A percentile compares a stretch with the other conserved stretches of the same genome.
Evolutionary conservation across 1,284 basidiomycete genomes (phyloP).

Genomic region (Chalciporus sp.): DNA sequence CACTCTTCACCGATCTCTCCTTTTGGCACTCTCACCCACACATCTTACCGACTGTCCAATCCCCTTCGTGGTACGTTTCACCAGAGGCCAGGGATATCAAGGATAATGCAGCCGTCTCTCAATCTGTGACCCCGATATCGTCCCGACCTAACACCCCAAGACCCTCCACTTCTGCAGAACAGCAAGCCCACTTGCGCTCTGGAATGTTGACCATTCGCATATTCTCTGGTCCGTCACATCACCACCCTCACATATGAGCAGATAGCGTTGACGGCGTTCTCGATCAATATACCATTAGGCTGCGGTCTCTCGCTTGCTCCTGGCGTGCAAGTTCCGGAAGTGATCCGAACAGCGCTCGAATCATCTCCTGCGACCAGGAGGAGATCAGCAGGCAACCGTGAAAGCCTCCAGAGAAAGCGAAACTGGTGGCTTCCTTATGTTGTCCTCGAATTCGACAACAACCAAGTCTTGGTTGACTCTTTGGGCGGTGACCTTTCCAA

Average conservation of each 20-base stretch:
- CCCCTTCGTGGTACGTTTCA: no score
- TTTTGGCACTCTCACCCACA: neutral
- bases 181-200: conserved; percentile 66
- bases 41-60: no score
- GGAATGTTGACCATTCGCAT: conserved; percentile 88
- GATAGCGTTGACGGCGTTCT: neutral
- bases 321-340: conserved; percentile 77
- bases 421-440: conserved; percentile 98
- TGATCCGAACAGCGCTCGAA: conserved; percentile 83
- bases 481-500: conserved; percentile 84
- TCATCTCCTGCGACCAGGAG: conserved; percentile 52
- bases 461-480: conserved; percentile 96
- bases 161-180: conserved; percentile 50
- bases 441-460: conserved; percentile 99
- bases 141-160: conserved; percentile 73
- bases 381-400: conserved; percentile 69
- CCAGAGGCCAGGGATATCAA: conserved; percentile 70
- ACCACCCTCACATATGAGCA: neutral
- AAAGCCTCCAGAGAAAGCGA: conserved; percentile 87
- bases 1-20: neutral
- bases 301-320: conserved; percentile 75
- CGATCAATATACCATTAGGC: conserved; percentile 42
- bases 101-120: conserved; percentile 66
- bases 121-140: conserved; percentile 74
- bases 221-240: conserved; percentile 66